These are phyloP conservation scores for Candida sphagnicola DNA, from an alignment of 805 yeast genomes.

Conservation along the genomic window DNA sequence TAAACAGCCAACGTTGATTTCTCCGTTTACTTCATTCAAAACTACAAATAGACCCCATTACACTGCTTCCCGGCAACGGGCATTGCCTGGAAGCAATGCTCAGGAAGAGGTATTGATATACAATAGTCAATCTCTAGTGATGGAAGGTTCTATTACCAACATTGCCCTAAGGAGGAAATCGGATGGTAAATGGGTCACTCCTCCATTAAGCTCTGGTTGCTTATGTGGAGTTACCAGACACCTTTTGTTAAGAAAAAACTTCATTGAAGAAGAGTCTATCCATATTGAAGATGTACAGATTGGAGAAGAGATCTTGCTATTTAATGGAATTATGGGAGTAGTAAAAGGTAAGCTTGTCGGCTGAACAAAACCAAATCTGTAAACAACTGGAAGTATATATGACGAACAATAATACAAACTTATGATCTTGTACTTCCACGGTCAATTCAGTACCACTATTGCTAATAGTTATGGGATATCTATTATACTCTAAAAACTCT, in stretches of 20 bases:
- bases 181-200: conserved; percentile 69
- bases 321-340: conserved; percentile 84
- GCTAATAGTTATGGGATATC: no score
- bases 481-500: background rate
- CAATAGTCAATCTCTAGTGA: conserved; percentile 53
- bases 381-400: no score
- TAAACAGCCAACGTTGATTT: conserved; percentile 43
- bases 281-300: conserved; percentile 40
- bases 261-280: conserved; percentile 52
- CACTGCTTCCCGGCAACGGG: conserved; percentile 53
- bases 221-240: conserved; percentile 80
- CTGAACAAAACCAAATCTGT: no score
- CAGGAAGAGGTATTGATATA: conserved; percentile 66
- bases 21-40: conserved; percentile 84
- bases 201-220: conserved; percentile 74
- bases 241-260: conserved; percentile 50
- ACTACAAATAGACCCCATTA: conserved; percentile 73
- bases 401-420: no score
- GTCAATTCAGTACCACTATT: no score
- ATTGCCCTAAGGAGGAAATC: conserved; percentile 55
- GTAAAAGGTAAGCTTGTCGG: conserved; percentile 50
- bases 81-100: conserved; percentile 35
- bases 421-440: no score
- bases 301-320: conserved; percentile 71
- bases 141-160: conserved; percentile 83